Evolutionary conservation across 2,329 filamentous ascomycete genomes (phyloP), one percentile per base, ranked within the genome.

Genomic region (Dactylellina sp.): DNA sequence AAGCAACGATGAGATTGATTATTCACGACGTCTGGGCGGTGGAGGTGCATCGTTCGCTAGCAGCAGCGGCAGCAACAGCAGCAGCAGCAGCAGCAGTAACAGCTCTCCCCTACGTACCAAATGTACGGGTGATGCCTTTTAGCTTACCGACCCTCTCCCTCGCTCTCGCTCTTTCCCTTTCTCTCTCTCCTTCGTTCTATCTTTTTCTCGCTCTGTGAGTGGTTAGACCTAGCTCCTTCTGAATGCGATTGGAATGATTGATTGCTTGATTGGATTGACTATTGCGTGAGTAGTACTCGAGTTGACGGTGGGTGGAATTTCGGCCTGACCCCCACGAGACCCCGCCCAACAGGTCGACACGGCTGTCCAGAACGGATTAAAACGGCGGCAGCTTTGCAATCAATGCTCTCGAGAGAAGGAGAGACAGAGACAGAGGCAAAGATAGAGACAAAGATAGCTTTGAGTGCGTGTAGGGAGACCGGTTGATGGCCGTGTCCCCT

Each of bases 261-360:
- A 32, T 32, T 32, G 28, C 4, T 32, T 32, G 28, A 32, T 32
- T 32, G 28, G 9, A 5, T 9, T 9, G 28, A 9, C 9, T 32
- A 32, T 32, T 32, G 28, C 9, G 28, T 32, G 28, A 32, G 28
- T 32, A 32, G 28, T 32, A 32, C 9, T n/a, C n/a, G n/a, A n/a
- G n/a, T 4, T 32, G 28, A 32, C 28, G 28, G 28, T 32, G 28
- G 28, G 28, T 32, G 28, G 37, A 49, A 56, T 56, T 56, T 25
- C 20, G 49, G 61, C 35, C 25, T 25, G 61, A 74, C 70, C 70
- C 70, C 70, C 70, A 74, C 70, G 70, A 74, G 70, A 74, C 70
- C 70, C 70, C 70, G 70, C 70, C 70, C 70, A 9, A 65, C 47
- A 74, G 46, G 40, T 56, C 60, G 68, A 65, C 35, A 56, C 55